Base-by-base conservation (phyloP, 345 rosid species). In the Citrus medica region DNA sequence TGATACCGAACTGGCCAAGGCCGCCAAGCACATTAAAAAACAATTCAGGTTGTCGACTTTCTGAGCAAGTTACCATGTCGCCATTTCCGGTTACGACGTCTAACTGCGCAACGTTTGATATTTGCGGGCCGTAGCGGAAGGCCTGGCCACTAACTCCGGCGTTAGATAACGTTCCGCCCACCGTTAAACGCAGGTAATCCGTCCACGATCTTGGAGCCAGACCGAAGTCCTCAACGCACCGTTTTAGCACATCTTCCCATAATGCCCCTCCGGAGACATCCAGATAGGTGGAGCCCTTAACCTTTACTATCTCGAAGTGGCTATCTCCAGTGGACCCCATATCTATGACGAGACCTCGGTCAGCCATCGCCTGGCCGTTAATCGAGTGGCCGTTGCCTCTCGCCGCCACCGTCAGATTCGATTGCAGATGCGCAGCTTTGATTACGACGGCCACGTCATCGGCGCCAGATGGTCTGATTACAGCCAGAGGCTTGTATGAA, bases 291-390 rank as follows among this genome's bases (percentile, higher is more conserved):
- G 64, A 70, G 2, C 87, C 92, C 25, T 37, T 46, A 13, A 78
- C 64, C 7, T n/a, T 69, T 7, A 81, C 77, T 3, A 80, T 66
- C 48, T 83, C 46, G 83, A 93, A 88, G 77, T 82, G 78, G 81
- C 81, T 86, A 33, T 81, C 84, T 76, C 80, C 93, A 35, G 86
- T 82, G 30, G 92, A 81, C 7, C 95, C 82, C 99, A 95, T 95
- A 78, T 95, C 96, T 12, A 95, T 63, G 28, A 95, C 93, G 22
- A 95, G 88, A 0, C 99, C 99, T 12, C 86, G 85, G 65, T 86
- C 90, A 28, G 95, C 84, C 99, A 95, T 94, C 38, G 99, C 95
- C 83, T 95, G 99, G 30, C 99, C 99, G 89, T 95, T 95, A 80
- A 95, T 91, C 0, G 97, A 92, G 85, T 95, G 99, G 60, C 99